phyloP scores from a whole-genome alignment of 2,329 filamentous ascomycete species.

The Penicillium hesseltinei region DNA sequence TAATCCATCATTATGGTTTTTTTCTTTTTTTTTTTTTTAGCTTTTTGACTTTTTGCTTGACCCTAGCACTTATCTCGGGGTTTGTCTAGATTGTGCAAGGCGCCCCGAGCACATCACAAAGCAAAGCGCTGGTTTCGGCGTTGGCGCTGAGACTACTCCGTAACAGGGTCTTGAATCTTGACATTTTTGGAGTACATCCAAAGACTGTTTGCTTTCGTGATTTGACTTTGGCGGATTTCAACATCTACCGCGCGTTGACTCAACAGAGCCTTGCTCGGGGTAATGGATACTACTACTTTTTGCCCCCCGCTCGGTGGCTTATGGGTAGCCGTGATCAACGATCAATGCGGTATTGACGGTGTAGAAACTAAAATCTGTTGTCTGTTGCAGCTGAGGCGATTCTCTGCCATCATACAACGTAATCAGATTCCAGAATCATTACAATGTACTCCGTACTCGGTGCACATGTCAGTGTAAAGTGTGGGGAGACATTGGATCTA shows the following conservation, averaged over 20 bases:
- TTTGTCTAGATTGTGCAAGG: slow-evolving; percentile 3
- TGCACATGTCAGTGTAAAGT: not conserved
- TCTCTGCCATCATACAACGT: not conserved
- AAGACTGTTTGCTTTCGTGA: not conserved
- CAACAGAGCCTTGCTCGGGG: not conserved
- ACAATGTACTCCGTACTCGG: not conserved
- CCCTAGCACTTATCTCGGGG: not conserved
- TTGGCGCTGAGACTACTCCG: not conserved
- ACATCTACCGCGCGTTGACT: not conserved
- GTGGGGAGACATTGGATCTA: slow-evolving; percentile 1
- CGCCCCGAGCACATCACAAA: slow-evolving; percentile 9
- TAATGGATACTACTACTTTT: not conserved
- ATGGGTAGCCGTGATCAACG: not conserved
- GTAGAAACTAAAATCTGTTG: not conserved
- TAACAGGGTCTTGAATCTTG: not conserved
- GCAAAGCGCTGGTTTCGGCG: not conserved
- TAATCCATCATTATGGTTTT: not conserved
- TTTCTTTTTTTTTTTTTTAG: not conserved
- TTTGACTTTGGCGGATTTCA: slow-evolving; percentile 1
- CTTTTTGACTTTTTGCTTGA: slow-evolving; percentile 2
- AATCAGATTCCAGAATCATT: not conserved
- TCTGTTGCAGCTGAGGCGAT: not conserved
- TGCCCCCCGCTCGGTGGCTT: not conserved
- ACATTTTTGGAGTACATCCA: not conserved
- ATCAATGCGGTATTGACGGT: slow-evolving; percentile 1